Conservation (phyloP, 139 green algal species). For the Haematococcus lacustris region DNA sequence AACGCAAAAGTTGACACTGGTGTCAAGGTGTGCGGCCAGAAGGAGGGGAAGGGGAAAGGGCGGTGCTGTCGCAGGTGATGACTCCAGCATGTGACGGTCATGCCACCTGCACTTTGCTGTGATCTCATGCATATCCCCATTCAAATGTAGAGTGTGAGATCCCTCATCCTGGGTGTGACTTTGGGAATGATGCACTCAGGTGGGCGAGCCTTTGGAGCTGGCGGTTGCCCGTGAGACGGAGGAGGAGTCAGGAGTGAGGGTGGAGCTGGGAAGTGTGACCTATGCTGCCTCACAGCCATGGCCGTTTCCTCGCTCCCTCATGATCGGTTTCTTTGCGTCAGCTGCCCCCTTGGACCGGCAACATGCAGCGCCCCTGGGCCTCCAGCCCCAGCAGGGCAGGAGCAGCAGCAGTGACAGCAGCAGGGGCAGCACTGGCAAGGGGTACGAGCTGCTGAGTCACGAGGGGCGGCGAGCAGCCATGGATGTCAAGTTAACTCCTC, state of each 20-base stretch:
- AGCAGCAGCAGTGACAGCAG: slow-evolving; percentile 13
- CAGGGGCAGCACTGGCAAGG: not conserved
- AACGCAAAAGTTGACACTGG: too few relatives aligned
- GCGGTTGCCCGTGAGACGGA: slow-evolving; percentile 62
- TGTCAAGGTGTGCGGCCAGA: too few relatives aligned
- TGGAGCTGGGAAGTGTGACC: slow-evolving; percentile 16
- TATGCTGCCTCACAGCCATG: slow-evolving; percentile 69
- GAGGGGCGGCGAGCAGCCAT: slow-evolving; percentile 18
- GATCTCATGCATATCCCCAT: too few relatives aligned
- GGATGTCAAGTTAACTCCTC: slow-evolving; percentile 21
- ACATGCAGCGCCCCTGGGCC: not conserved
- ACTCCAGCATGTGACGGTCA: too few relatives aligned
- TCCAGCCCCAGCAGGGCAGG: not conserved
- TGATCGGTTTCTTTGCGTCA: slow-evolving; percentile 66
- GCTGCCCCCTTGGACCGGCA: slow-evolving; percentile 13
- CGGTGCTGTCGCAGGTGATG: too few relatives aligned
- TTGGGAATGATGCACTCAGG: too few relatives aligned
- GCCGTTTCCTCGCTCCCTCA: slow-evolving; percentile 79
- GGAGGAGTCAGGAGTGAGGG: slow-evolving; percentile 55
- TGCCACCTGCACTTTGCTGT: too few relatives aligned
- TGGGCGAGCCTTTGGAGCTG: slow-evolving; percentile 76
- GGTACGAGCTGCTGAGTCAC: slow-evolving; percentile 1
- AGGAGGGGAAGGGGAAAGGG: too few relatives aligned
- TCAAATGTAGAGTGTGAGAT: too few relatives aligned
- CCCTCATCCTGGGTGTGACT: too few relatives aligned